Percentiles rank a stretch among this genome's conserved stretches.
Evolutionary conservation across 129 eudicot genomes (phyloP).

Genomic region (Escallonia rubra): DNA sequence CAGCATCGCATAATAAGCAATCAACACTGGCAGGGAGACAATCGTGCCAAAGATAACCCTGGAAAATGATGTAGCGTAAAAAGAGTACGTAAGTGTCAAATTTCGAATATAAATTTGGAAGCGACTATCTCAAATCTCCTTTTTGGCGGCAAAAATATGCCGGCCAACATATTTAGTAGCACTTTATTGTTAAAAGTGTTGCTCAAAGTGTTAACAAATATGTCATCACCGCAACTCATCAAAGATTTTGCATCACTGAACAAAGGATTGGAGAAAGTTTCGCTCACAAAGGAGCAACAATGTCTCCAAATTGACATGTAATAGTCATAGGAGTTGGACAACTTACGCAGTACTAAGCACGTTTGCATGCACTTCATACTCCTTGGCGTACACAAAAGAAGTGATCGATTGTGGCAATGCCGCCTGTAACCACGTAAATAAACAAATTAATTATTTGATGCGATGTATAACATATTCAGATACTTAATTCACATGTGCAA

Average conservation of each 20-base stretch:
- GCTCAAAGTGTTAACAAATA: no score
- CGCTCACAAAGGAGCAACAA: not conserved
- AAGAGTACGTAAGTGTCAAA: no score
- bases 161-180: no score
- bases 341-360: constrained; percentile 77
- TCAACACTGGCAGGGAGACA: constrained; percentile 39
- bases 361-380: constrained; percentile 63
- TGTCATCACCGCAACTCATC: no score
- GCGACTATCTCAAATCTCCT: not conserved
- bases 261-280: no score
- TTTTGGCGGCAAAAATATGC: no score
- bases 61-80: not conserved
- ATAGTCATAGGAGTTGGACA: not conserved
- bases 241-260: no score
- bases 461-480: no score
- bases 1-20: constrained; percentile 31
- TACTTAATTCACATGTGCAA: no score
- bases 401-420: constrained; percentile 63
- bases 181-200: no score
- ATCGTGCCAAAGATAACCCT: constrained; percentile 60
- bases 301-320: no score
- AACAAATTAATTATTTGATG: no score
- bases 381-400: constrained; percentile 59
- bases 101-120: not conserved
- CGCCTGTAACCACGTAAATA: constrained; percentile 26